phyloP scores from a whole-genome alignment of 805 yeast genomes.

The Sungouiozyma intestinalis region DNA sequence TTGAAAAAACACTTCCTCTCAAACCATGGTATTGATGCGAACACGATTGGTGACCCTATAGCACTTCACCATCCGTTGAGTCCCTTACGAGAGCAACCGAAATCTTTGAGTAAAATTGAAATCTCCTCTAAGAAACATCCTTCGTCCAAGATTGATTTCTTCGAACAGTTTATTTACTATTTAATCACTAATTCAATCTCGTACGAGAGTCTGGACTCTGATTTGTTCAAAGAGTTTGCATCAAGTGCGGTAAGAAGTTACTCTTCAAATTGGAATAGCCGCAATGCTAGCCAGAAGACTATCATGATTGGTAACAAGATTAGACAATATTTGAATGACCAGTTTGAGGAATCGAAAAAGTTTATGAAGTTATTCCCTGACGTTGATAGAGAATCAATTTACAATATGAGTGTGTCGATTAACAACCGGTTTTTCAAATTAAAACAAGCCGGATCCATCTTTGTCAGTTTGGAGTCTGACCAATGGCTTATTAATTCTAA shows the following conservation, averaged over 20 bases:
- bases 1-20: neutral
- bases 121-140: neutral
- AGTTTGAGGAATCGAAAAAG: neutral
- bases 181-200: neutral
- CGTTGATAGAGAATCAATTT: neutral
- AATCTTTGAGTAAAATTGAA: neutral
- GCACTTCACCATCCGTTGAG: neutral
- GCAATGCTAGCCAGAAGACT: neutral
- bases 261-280: neutral
- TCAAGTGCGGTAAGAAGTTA: neutral
- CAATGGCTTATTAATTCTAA: neutral
- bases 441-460: neutral
- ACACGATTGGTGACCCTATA: neutral
- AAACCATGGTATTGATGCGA: neutral
- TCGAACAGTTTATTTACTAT: neutral
- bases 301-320: neutral
- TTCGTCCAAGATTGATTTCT: neutral
- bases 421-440: neutral
- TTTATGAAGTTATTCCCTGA: neutral
- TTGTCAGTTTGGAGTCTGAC: neutral
- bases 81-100: neutral
- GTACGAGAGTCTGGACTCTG: neutral
- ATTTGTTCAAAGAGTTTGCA: neutral
- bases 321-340: neutral
- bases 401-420: neutral